Evolutionary conservation across 2,329 filamentous ascomycete genomes (phyloP), one percentile per base, ranked within the genome.

Genomic region (Coniochaeta sp.): DNA sequence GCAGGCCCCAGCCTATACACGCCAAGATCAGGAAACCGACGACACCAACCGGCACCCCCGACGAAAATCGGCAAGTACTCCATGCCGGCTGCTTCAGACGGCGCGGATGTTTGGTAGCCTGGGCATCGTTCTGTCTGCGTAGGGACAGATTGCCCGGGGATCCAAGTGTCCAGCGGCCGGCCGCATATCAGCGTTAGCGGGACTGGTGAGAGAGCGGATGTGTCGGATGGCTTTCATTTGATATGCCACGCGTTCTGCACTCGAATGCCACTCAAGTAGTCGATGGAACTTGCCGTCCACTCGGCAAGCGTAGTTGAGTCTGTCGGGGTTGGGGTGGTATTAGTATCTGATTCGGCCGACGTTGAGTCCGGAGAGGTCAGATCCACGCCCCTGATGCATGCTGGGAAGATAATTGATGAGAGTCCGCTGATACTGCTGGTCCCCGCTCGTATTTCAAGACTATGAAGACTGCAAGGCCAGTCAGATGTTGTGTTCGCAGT

Each of bases 221-320:
- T 56, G 16, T 56, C 54, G 28, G 30, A 36, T 26, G 54, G 17
- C 54, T 56, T 24, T 32, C 54, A 56, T 38, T 38, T 36, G 54
- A 56, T 56, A 56, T 56, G 30, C 54, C 54, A 56, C 54, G 54
- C 54, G 30, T 56, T 56, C 30, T 56, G 54, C 28, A 56, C 17
- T 38, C 38, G 54, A n/a, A 56, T 24, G 32, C 54, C 54, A 36
- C 30, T 38, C 12, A 26, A 38, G 54, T 56, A 56, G 30, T 56
- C 30, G 34, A 36, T 36, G 17, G 30, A 4, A 17, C 24, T 26
- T 38, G 19, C 54, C 54, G 30, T 38, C 30, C 12, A 17, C 17
- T 12, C 54, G 54, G 30, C 30, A 34, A 56, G 54, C 22, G 54
- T 38, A 38, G 30, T 38, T 22, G 54, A 56, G 30, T 12, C 30